Conservation (phyloP, 306 rosid species). For the Castanopsis chinensis region DNA sequence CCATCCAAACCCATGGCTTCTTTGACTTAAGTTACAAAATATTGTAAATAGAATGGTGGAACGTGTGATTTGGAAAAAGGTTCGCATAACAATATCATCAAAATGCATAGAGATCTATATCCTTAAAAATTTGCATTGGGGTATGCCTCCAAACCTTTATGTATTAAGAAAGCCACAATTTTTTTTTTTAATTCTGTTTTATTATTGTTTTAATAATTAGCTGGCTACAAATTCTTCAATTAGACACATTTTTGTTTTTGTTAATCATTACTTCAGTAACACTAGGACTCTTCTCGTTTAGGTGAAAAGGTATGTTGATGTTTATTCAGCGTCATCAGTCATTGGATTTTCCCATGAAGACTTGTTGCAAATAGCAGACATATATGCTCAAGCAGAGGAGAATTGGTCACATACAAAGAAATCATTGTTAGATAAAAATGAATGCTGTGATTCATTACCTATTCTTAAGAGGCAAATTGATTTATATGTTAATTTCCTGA, state of each 20-base stretch:
- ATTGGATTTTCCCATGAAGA: slow-evolving; percentile 92
- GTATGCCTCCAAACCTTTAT: neutral
- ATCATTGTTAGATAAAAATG: slow-evolving; percentile 35
- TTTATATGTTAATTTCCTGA: slow-evolving; percentile 59
- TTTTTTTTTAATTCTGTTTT: neutral
- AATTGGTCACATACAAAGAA: slow-evolving; percentile 59
- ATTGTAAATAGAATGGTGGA: neutral
- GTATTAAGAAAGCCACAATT: neutral
- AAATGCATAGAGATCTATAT: neutral
- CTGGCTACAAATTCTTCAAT: neutral
- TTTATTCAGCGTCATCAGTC: slow-evolving; percentile 80
- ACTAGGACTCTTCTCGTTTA: slow-evolving; percentile 25
- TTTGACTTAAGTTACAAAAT: neutral
- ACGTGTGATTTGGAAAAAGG: neutral
- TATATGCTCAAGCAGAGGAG: slow-evolving; percentile 64
- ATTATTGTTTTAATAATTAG: neutral
- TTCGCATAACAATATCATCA: neutral
- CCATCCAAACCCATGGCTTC: neutral
- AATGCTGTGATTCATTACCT: slow-evolving; percentile 40
- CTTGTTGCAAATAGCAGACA: slow-evolving; percentile 49
- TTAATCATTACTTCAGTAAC: neutral
- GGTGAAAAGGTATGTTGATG: slow-evolving; percentile 91
- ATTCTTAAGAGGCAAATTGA: slow-evolving; percentile 67
- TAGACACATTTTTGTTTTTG: neutral
- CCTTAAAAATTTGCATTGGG: neutral